phyloP scores from a whole-genome alignment of 2,329 filamentous ascomycete genomes.

The Sporothrix schenckii region DNA sequence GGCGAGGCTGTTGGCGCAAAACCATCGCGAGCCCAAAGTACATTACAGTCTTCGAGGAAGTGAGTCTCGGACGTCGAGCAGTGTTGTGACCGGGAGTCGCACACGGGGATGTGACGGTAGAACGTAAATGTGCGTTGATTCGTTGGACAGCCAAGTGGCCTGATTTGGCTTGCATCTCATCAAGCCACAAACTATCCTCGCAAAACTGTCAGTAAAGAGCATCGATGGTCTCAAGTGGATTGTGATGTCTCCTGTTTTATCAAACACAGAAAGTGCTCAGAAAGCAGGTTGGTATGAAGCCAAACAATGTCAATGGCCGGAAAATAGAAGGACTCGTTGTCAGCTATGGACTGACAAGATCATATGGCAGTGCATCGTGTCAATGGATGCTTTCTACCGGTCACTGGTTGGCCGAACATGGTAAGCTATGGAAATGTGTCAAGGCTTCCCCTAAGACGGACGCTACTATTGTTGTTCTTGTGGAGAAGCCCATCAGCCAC shows the following conservation, averaged over 20 bases:
- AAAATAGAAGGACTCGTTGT: not conserved
- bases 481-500: not conserved
- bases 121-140: not conserved
- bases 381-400: not conserved
- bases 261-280: not conserved
- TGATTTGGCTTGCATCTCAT: slow-evolving; percentile 1
- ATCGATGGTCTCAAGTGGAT: not conserved
- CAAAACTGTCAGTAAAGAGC: not conserved
- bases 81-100: not conserved
- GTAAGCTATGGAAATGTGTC: not conserved
- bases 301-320: not conserved
- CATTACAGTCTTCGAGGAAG: not conserved
- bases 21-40: not conserved
- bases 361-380: not conserved
- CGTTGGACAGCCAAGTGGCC: not conserved
- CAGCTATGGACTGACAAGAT: not conserved
- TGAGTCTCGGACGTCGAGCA: not conserved
- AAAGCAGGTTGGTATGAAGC: not conserved
- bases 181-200: not conserved
- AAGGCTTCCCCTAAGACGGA: too few species aligned
- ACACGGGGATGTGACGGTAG: not conserved
- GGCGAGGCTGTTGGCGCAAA: not conserved
- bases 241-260: not conserved
- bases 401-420: too few species aligned
- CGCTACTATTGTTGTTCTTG: not conserved